phyloP scores from a whole-genome alignment of 345 rosid species.

The Draba incana region DNA sequence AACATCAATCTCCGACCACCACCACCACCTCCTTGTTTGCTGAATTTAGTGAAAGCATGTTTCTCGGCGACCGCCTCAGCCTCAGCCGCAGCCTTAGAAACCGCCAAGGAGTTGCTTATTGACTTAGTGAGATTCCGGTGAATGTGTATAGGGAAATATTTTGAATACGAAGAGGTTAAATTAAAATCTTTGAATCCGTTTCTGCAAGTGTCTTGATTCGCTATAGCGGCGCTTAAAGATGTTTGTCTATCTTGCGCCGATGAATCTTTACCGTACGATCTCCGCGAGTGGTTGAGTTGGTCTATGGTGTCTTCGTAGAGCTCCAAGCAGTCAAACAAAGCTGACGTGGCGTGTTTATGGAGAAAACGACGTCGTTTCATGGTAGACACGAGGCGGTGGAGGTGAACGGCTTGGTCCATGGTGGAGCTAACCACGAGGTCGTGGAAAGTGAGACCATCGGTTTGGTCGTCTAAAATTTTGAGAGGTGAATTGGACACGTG shows the following conservation, averaged over 20 bases:
- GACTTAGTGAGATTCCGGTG: slow-evolving; percentile 61
- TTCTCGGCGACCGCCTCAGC: slow-evolving; percentile 28
- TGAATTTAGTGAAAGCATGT: slow-evolving; percentile 24
- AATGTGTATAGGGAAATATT: slow-evolving; percentile 43
- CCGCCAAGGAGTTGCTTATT: slow-evolving; percentile 74
- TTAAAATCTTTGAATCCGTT: slow-evolving; percentile 74
- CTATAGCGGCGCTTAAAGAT: slow-evolving; percentile 73
- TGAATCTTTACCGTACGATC: slow-evolving; percentile 30
- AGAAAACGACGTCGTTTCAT: slow-evolving; percentile 48
- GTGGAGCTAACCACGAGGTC: slow-evolving; percentile 55
- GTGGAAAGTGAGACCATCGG: slow-evolving; percentile 44
- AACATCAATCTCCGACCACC: slow-evolving; percentile 52
- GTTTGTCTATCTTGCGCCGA: slow-evolving; percentile 57
- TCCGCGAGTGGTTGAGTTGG: slow-evolving; percentile 58
- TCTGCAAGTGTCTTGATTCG: slow-evolving; percentile 74
- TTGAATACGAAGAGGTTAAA: slow-evolving; percentile 42
- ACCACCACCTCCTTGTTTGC: slow-evolving; percentile 27
- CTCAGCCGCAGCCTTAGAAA: slow-evolving; percentile 46
- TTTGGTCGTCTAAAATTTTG: slow-evolving; percentile 34
- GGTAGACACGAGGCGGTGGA: slow-evolving; percentile 50
- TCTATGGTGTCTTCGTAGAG: slow-evolving; percentile 59
- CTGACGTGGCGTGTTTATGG: slow-evolving; percentile 51
- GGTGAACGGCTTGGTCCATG: slow-evolving; percentile 54
- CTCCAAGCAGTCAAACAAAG: slow-evolving; percentile 70
- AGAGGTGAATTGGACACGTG: slow-evolving; percentile 41